Base-by-base conservation (phyloP, 768 basidiomycete genomes). In the Dioszegia crocea region DNA sequence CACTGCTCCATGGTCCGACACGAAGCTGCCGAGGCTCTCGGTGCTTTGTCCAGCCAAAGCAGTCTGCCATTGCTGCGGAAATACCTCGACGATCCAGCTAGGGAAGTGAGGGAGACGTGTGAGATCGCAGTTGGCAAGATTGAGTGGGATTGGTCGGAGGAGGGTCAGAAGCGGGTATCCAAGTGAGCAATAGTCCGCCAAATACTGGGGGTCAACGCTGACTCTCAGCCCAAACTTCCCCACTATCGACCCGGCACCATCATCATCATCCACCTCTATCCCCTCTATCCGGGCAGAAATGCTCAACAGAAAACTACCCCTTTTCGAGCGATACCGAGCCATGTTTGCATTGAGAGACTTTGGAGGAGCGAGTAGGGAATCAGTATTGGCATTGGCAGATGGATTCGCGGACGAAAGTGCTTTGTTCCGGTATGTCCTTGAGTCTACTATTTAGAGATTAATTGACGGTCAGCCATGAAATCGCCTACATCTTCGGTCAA, bases 21-120 rank as follows among this genome's bases (percentile, higher is more conserved):
- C 79, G 96, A 99, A 88, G 92, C 94, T 49, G 96, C 96, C n/a
- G 96, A 99, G 79, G 96, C 96, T 9, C 87, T 99, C 81, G 96
- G 93, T 39, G 96, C 96, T 0, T 90, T 98, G 36, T 91, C 89
- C 8, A 80, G 84, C 21, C 69, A 80, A 1, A 65, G 78, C 0
- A 88, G 90, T 16, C 70, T 93, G 11, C 82, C 85, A 2, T 75
- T 91, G 56, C 82, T 99, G 36, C 78, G 80, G 56, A 81, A 86
- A 75, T 92, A 86, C 78, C 77, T 88, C 30, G 74, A 79, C 54
- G 90, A 97, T 80, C 71, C 83, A 10, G 83, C 88, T 62, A 81
- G 85, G 46, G 84, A 84, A 38, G 88, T 94, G 0, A 83, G 91
- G 33, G 96, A 99, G 80, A 99, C 96, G 0, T 97, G 93, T 77